A percentile compares a stretch with the other conserved stretches of the same genome.
These are phyloP conservation scores for Skeletonema potamos DNA, from an alignment of 108 stramenopile species.

Conservation along the genomic window DNA sequence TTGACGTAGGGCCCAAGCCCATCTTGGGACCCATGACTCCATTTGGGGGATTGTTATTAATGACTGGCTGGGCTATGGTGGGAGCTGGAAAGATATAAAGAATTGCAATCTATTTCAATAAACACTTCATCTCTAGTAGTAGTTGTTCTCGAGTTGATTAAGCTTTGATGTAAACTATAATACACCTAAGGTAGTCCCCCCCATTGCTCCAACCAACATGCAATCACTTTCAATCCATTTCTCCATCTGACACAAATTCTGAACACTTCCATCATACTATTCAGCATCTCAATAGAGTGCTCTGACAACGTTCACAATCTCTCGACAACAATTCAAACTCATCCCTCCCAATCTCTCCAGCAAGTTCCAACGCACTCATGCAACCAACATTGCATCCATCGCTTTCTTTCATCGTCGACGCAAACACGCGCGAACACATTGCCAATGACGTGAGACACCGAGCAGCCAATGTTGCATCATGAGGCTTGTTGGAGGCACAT, in stretches of 20 bases:
- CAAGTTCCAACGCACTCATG: conserved; percentile 34
- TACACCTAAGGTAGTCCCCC: neutral
- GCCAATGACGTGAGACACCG: conserved; percentile 52
- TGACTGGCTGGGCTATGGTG: conserved; percentile 75
- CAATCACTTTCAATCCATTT: neutral
- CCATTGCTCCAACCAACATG: neutral
- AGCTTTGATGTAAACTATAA: neutral
- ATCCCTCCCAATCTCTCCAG: conserved; percentile 46
- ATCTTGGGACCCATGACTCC: conserved; percentile 85
- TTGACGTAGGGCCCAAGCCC: conserved; percentile 75
- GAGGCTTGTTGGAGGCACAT: conserved; percentile 44
- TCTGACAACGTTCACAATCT: conserved; percentile 47
- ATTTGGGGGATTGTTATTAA: conserved; percentile 83
- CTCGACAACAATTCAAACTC: conserved; percentile 60
- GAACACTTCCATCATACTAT: neutral
- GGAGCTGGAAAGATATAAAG: conserved; percentile 32
- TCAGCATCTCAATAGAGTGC: conserved; percentile 8
- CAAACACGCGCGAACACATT: conserved; percentile 34
- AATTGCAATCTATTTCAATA: neutral
- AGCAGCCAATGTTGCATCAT: conserved; percentile 67
- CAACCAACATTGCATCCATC: conserved; percentile 18
- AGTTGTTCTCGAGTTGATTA: neutral
- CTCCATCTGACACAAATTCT: neutral
- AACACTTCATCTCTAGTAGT: neutral
- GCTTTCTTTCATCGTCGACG: conserved; percentile 28